Conservation (phyloP, 768 basidiomycete species). For the Tulasnella sp. region DNA sequence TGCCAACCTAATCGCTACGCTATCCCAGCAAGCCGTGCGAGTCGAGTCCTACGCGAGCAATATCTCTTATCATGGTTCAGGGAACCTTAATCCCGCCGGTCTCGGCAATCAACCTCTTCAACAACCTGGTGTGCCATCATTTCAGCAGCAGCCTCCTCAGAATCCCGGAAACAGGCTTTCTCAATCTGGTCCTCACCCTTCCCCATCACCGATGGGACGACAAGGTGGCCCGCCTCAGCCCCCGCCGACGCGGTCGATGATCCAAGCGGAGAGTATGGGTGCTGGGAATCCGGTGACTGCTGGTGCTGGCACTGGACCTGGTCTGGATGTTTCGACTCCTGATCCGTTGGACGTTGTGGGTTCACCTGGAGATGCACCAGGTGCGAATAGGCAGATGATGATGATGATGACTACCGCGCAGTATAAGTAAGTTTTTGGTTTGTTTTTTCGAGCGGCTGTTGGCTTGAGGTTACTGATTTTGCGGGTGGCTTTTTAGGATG, state of each 20-base stretch:
- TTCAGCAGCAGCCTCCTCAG: background rate
- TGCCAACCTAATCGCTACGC: slow-evolving; percentile 14
- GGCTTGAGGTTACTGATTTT: background rate
- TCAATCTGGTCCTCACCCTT: background rate
- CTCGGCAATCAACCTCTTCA: background rate
- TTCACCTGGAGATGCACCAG: background rate
- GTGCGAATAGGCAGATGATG: background rate
- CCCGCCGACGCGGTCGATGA: background rate
- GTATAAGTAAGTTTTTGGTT: slow-evolving; percentile 16
- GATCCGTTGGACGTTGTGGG: background rate
- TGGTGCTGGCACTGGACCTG: background rate
- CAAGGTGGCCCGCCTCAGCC: slow-evolving; percentile 9
- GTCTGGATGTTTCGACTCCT: background rate
- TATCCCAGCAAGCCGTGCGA: slow-evolving; percentile 5
- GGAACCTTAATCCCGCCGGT: background rate
- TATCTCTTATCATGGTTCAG: background rate
- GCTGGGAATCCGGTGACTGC: background rate
- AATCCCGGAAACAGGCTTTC: too few relatives aligned
- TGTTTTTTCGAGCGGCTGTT: background rate
- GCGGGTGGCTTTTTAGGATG: background rate
- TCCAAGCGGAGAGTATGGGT: background rate
- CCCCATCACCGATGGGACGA: background rate
- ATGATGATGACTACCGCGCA: background rate
- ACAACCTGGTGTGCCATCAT: background rate
- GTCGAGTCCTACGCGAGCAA: slow-evolving; percentile 5